phyloP scores from a whole-genome alignment of 192 early-diverging fungal species.

The Pilaira anomala region DNA sequence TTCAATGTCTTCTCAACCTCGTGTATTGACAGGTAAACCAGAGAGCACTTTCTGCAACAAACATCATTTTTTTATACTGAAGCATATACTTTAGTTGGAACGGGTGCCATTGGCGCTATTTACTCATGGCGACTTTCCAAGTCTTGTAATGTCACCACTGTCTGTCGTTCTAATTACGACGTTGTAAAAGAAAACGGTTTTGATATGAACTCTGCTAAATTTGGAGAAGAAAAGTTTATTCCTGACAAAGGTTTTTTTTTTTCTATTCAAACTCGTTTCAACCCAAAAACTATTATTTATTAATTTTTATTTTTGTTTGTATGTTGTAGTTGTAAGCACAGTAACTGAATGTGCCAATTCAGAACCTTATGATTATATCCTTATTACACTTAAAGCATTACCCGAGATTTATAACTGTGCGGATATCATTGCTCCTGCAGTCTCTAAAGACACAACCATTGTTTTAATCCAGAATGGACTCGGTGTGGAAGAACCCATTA shows the following conservation, averaged over 20 bases:
- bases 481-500: slow-evolving; percentile 58
- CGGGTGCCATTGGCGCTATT: slow-evolving; percentile 67
- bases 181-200: slow-evolving; percentile 52
- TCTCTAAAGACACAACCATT: slow-evolving; percentile 52
- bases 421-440: slow-evolving; percentile 54
- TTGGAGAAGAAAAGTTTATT: slow-evolving; percentile 51
- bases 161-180: slow-evolving; percentile 70
- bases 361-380: slow-evolving; percentile 51
- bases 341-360: slow-evolving; percentile 29
- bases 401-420: slow-evolving; percentile 57
- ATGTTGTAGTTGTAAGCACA: slow-evolving; percentile 36
- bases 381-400: slow-evolving; percentile 67
- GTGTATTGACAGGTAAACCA: neutral
- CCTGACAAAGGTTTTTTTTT: slow-evolving; percentile 56
- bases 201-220: slow-evolving; percentile 51
- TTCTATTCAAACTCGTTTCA: no score
- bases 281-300: neutral
- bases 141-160: slow-evolving; percentile 49
- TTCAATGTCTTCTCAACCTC: slow-evolving; percentile 1
- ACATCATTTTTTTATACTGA: neutral
- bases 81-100: slow-evolving; percentile 43
- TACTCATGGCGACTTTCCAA: slow-evolving; percentile 64
- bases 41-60: no score
- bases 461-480: slow-evolving; percentile 75
- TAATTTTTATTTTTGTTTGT: neutral